These are phyloP conservation scores for Teratosphaeria pseudoeucalypti DNA, from an alignment of 2,329 filamentous ascomycete genomes.

Conservation along the genomic window DNA sequence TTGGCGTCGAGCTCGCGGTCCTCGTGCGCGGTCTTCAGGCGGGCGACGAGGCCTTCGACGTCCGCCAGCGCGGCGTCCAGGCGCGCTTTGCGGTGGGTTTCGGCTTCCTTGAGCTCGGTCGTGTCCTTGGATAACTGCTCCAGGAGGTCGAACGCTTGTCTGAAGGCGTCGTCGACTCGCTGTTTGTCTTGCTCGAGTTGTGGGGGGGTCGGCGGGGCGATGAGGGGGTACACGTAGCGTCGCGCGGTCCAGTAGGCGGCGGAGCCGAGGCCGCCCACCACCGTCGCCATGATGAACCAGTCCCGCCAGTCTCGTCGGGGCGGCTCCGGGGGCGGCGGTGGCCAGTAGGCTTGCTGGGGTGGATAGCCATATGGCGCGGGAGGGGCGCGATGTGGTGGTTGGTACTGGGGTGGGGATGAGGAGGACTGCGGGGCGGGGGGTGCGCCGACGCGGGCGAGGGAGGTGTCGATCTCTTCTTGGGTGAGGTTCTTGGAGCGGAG, in stretches of 20 bases:
- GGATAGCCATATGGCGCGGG: conserved; percentile 30
- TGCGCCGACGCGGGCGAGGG: conserved; percentile 65
- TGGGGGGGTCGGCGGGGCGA: conserved; percentile 85
- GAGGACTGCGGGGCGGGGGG: conserved; percentile 25
- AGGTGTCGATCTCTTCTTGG: conserved; percentile 82
- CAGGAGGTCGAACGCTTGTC: conserved; percentile 79
- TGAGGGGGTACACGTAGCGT: conserved; percentile 84
- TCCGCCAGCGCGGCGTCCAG: conserved; percentile 73
- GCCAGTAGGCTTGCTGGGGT: conserved; percentile 39
- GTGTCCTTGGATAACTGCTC: conserved; percentile 91
- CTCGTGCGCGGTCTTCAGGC: conserved; percentile 71
- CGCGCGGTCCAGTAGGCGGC: conserved; percentile 81
- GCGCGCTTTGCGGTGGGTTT: conserved; percentile 72
- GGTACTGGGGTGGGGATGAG: conserved; percentile 31
- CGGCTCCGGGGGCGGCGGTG: conserved; percentile 45
- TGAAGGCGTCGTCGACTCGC: conserved; percentile 84
- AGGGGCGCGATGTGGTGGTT: conserved; percentile 16
- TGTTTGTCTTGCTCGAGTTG: conserved; percentile 92
- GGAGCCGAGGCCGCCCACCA: conserved; percentile 80
- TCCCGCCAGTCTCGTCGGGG: conserved; percentile 91
- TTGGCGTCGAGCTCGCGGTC: conserved; percentile 80
- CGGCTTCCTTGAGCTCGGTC: conserved; percentile 72
- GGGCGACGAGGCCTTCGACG: conserved; percentile 70
- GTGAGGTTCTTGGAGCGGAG: conserved; percentile 95
- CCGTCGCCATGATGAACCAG: conserved; percentile 99